Evolutionary conservation across 495 filamentous ascomycete species (phyloP).

Genomic region (Aspergillus haitiensis): DNA sequence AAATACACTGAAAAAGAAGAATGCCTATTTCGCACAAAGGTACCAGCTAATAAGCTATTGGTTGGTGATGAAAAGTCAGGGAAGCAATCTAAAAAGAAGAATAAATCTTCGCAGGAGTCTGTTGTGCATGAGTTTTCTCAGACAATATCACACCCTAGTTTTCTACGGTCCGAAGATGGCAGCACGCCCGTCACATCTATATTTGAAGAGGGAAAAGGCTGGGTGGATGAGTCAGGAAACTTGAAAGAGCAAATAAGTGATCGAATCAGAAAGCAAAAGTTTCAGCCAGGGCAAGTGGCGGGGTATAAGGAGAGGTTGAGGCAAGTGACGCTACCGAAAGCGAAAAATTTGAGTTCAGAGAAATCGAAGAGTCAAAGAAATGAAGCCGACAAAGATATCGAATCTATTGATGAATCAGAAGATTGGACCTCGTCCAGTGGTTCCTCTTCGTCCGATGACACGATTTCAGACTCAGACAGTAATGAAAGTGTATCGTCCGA

Average conservation of each 20-base stretch:
- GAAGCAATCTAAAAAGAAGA: slow-evolving; percentile 51
- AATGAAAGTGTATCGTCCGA: slow-evolving; percentile 26
- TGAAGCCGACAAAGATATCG: slow-evolving; percentile 18
- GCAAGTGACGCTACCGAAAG: slow-evolving; percentile 8
- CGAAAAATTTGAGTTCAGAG: not conserved
- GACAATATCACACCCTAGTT: slow-evolving; percentile 73
- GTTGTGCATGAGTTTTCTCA: slow-evolving; percentile 81
- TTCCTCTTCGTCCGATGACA: slow-evolving; percentile 36
- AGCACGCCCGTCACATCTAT: slow-evolving; percentile 33
- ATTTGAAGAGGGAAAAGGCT: slow-evolving; percentile 72
- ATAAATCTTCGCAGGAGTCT: slow-evolving; percentile 53
- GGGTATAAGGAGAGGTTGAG: slow-evolving; percentile 41
- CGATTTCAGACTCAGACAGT: slow-evolving; percentile 28
- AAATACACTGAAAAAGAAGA: slow-evolving; percentile 77
- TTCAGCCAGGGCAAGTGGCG: slow-evolving; percentile 37
- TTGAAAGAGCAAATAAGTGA: slow-evolving; percentile 61
- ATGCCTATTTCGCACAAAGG: slow-evolving; percentile 76
- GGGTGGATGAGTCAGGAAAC: slow-evolving; percentile 78
- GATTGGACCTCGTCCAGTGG: slow-evolving; percentile 52
- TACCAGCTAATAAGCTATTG: slow-evolving; percentile 60
- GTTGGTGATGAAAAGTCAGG: slow-evolving; percentile 42
- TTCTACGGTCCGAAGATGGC: slow-evolving; percentile 56
- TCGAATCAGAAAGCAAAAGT: slow-evolving; percentile 35
- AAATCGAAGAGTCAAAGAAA: slow-evolving; percentile 11
- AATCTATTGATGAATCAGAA: slow-evolving; percentile 34